phyloP scores from a whole-genome alignment of 2,329 filamentous ascomycete species.

The Talaromyces islandicus region DNA sequence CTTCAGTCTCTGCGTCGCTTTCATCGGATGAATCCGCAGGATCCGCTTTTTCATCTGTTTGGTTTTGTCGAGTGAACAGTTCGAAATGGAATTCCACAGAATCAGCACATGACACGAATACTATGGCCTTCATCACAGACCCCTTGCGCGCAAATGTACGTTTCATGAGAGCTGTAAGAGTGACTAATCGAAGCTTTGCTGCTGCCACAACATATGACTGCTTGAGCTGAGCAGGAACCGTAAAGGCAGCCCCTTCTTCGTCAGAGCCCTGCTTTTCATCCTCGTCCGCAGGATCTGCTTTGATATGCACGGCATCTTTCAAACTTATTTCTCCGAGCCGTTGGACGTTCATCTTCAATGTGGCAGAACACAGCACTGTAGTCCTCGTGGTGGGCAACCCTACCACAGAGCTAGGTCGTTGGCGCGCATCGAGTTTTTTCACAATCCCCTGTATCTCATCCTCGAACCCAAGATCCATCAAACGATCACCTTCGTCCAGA shows the following conservation, averaged over 20 bases:
- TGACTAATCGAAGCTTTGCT: slow-evolving; percentile 84
- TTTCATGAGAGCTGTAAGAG: slow-evolving; percentile 76
- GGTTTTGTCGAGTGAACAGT: slow-evolving; percentile 53
- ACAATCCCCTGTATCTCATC: slow-evolving; percentile 88
- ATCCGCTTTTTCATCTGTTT: slow-evolving; percentile 19
- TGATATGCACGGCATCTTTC: slow-evolving; percentile 84
- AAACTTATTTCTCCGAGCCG: slow-evolving; percentile 90
- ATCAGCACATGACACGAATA: slow-evolving; percentile 96
- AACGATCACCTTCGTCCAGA: slow-evolving; percentile 90
- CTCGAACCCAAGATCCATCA: slow-evolving; percentile 98
- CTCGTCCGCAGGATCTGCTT: slow-evolving; percentile 55
- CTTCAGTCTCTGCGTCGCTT: slow-evolving; percentile 15
- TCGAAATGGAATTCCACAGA: slow-evolving; percentile 96
- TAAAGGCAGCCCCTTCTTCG: slow-evolving; percentile 57
- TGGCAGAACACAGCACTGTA: slow-evolving; percentile 91
- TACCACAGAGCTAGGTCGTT: slow-evolving; percentile 56
- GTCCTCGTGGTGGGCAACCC: slow-evolving; percentile 66
- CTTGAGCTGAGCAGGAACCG: slow-evolving; percentile 86
- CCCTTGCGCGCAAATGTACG: slow-evolving; percentile 82
- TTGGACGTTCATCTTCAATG: slow-evolving; percentile 96
- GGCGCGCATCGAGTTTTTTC: slow-evolving; percentile 64
- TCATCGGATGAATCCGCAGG: slow-evolving; percentile 16
- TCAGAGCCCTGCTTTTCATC: slow-evolving; percentile 47
- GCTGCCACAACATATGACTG: slow-evolving; percentile 85
- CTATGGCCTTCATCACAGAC: slow-evolving; percentile 90